Evolutionary conservation across 208 protist species (phyloP).

Genomic region (Perkinsela sp.): DNA sequence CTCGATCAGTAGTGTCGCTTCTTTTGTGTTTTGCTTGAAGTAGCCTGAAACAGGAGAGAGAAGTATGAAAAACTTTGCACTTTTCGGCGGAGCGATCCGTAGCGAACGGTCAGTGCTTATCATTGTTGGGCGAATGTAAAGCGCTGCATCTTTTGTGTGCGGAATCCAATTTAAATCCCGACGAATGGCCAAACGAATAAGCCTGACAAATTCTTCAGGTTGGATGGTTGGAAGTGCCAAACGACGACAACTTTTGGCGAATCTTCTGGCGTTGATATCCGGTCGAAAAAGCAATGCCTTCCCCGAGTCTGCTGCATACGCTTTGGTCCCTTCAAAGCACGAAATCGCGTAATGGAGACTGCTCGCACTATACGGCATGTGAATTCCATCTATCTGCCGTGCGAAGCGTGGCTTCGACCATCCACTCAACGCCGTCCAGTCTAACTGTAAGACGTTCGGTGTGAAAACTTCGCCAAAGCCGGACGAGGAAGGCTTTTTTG

Average conservation of each 20-base stretch:
- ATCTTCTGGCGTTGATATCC: conserved; percentile 69
- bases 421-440: conserved; percentile 28
- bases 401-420: conserved; percentile 64
- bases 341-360: conserved; percentile 72
- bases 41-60: conserved; percentile 88
- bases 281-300: conserved; percentile 80
- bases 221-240: conserved; percentile 73
- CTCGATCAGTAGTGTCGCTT: conserved; percentile 69
- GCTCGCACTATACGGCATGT: conserved; percentile 44
- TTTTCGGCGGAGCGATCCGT: conserved; percentile 15
- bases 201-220: conserved; percentile 43
- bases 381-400: conserved; percentile 32
- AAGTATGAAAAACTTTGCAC: conserved; percentile 67
- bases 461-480: conserved; percentile 80
- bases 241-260: conserved; percentile 41
- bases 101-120: conserved; percentile 62
- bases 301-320: conserved; percentile 55
- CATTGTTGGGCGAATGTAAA: conserved; percentile 88
- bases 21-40: conserved; percentile 33
- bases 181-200: conserved; percentile 65
- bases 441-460: conserved; percentile 81
- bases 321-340: conserved; percentile 94
- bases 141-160: conserved; percentile 66
- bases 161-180: conserved; percentile 75
- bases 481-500: no score